Evolutionary conservation across 768 basidiomycete genomes (phyloP), one percentile per base, ranked within the genome.

Genomic region (Rhizopogon salebrosus): DNA sequence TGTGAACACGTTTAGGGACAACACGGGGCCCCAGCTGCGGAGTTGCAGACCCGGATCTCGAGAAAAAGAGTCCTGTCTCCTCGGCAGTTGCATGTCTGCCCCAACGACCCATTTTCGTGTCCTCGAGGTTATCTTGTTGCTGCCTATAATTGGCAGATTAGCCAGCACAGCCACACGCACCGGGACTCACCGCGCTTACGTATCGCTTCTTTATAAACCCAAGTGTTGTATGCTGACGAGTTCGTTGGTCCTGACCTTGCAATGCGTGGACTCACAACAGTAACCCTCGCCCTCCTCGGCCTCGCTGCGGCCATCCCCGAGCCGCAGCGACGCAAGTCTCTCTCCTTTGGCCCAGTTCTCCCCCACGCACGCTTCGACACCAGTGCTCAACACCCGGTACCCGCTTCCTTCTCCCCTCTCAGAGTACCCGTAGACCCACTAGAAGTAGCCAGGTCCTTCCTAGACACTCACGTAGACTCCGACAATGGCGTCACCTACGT

Each of bases 341-440:
- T 98, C 51, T 85, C 86, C 22, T 97, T 95, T 65, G 95, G 95
- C 1, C 92, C 93, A 5, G 72, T 77, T 16, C 85, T 85, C 56
- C 80, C 83, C 4, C 86, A 92, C 60, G 85, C 87, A 6, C 79
- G 79, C 42, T 91, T 85, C 71, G 68, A 72, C 51, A 72, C 83
- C 6, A 75, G 63, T 52, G 45, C 45, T 46, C 45, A 46, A 8
- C 31, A 34, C 74, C 79, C 9, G 70, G 74, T 66, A 35, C 50
- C 20, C 41, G 1, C 0, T 59, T 64, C 29, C 71, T 75, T 55
- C 72, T 72, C 71, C 10, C 71, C 74, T 42, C 57, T 65, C 55
- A 27, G 38, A 65, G 70, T 53, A 54, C 70, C 8, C 36, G 65
- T 70, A 37, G 78, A 85, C 61, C 82, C 87, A 6, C 64, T 75